Conservation (phyloP, 139 green algal genomes). For the Penium margaritaceum region DNA sequence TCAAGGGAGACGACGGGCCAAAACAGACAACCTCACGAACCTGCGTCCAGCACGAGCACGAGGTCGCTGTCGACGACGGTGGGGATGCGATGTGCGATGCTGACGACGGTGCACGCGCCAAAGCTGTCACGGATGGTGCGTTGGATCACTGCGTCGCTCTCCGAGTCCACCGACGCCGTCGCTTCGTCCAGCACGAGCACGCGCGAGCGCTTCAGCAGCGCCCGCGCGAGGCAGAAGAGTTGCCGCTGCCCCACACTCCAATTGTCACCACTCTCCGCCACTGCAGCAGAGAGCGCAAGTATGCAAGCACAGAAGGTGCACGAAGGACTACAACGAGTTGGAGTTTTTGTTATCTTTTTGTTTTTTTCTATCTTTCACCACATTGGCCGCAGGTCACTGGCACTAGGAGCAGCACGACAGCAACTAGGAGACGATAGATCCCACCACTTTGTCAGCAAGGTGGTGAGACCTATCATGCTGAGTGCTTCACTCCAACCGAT, state of each 20-base stretch:
- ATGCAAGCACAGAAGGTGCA: too few relatives aligned
- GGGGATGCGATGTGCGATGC: constrained; percentile 52
- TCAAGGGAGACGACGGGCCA: too few relatives aligned
- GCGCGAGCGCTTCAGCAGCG: constrained; percentile 65
- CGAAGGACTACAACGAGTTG: neutral
- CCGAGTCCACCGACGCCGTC: constrained; percentile 76
- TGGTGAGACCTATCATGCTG: too few relatives aligned
- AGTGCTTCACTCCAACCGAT: too few relatives aligned
- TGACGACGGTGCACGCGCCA: constrained; percentile 22
- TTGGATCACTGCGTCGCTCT: constrained; percentile 76
- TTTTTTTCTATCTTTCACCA: neutral
- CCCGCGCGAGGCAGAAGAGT: constrained; percentile 80
- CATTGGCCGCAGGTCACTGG: neutral
- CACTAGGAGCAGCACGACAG: neutral
- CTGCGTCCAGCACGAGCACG: constrained; percentile 22
- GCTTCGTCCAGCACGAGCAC: constrained; percentile 81
- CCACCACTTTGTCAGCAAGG: too few relatives aligned
- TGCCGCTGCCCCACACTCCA: constrained; percentile 83
- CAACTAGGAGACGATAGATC: neutral
- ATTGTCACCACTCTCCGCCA: constrained; percentile 72
- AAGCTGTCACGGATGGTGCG: constrained; percentile 58
- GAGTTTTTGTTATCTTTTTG: neutral
- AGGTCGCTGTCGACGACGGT: constrained; percentile 61
- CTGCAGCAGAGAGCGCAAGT: too few relatives aligned
- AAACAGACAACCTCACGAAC: neutral